These are phyloP conservation scores for Polyplosphaeria fusca DNA, from an alignment of 495 filamentous ascomycete genomes.

Conservation along the genomic window DNA sequence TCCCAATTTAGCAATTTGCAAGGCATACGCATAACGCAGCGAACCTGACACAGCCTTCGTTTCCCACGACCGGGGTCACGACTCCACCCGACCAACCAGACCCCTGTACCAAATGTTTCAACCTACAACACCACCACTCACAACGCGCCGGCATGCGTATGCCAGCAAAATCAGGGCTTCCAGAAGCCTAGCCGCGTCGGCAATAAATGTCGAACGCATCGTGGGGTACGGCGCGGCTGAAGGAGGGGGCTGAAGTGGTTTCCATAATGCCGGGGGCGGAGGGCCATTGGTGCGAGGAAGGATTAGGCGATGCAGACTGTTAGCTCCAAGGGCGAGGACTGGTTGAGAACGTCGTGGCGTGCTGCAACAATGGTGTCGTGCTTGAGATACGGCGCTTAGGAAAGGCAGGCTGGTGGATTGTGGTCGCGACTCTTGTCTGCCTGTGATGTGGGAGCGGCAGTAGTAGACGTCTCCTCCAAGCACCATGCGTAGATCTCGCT, in stretches of 20 bases:
- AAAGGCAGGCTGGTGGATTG: too few species aligned
- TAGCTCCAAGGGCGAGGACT: too few species aligned
- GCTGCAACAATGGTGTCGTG: too few species aligned
- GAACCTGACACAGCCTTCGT: slow-evolving; percentile 10
- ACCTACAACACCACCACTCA: background rate
- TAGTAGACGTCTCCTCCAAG: too few species aligned
- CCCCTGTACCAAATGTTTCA: slow-evolving; percentile 11
- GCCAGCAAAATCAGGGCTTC: background rate
- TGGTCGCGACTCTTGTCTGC: too few species aligned
- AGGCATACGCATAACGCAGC: background rate
- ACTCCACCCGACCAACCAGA: slow-evolving; percentile 8
- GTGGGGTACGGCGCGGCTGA: background rate
- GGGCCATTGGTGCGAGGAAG: too few species aligned
- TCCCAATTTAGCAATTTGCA: background rate
- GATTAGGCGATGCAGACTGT: too few species aligned
- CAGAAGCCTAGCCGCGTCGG: background rate
- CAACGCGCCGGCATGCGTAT: background rate
- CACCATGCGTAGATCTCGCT: too few species aligned
- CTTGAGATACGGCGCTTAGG: too few species aligned
- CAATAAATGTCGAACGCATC: slow-evolving; percentile 5
- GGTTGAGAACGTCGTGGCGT: too few species aligned
- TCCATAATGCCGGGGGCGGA: slow-evolving; percentile 1
- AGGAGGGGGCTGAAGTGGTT: background rate
- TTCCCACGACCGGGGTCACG: background rate
- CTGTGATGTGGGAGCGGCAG: too few species aligned